Evolutionary conservation across 164 flowering plant species (phyloP), one percentile per base, ranked within the genome.

Genomic region (Aristolochia fimbriata): DNA sequence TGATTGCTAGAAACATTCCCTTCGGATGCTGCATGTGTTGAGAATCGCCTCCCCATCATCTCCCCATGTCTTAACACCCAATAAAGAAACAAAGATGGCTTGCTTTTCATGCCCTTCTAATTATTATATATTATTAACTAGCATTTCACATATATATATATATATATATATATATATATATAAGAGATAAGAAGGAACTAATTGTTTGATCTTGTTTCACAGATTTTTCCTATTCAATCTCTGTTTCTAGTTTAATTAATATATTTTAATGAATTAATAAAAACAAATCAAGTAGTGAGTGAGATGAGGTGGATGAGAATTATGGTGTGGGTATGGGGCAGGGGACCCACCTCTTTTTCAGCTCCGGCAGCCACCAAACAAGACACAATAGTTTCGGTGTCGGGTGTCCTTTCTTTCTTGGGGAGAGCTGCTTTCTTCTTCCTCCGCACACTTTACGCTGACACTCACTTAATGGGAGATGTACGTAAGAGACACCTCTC

Each of bases 321-420:
- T 68, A 78, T 76, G 74, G 77, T 33, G 62, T 33, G 68, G 73
- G 69, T 60, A 25, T 65, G 27, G 27, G 57, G 45, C 48, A 25
- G 4, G 49, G 80, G 72, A 69, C 55, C 68, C 72, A 68, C 73
- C 30, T 13, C 62, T 61, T 66, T 71, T 68, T 61, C 50, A 58
- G 50, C 67, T 74, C 43, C 71, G 77, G 81, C 78, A 76, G 81
- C 78, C 84, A 80, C 84, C 80, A 74, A 80, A 80, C 81, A 80
- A 66, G 69, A 78, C 68, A 61, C 73, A 74, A 68, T 71, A 71
- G 72, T 70, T 73, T 58, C 65, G 61, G 70, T 71, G 78, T 77
- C 76, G 71, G 73, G 65, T 53, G 69, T 47, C 71, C 49, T 72
- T 65, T 61, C 37, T 22, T 53, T 61, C 37, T 22, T 53, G 45